Conservation (phyloP, 1,139 yeast genomes). For the Candida pseudoviswanathii region DNA sequence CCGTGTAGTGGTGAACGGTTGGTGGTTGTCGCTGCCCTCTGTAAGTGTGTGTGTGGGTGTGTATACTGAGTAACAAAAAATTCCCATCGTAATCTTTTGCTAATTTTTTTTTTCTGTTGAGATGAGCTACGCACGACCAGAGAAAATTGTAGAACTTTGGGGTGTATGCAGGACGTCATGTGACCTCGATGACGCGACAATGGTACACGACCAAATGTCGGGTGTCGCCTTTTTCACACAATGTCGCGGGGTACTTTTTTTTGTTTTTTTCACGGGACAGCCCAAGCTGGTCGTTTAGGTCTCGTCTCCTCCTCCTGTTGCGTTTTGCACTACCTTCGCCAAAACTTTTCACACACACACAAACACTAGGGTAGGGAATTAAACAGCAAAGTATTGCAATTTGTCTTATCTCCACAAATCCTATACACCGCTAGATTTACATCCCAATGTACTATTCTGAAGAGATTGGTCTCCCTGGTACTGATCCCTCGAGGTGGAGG, state of each 20-base stretch:
- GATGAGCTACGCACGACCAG: slow-evolving; percentile 2
- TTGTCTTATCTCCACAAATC: not conserved
- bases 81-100: not conserved
- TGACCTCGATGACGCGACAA: not conserved
- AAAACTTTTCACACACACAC: no score
- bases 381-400: not conserved
- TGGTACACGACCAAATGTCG: not conserved
- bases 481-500: slow-evolving; percentile 80
- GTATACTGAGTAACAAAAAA: not conserved
- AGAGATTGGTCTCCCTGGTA: slow-evolving; percentile 57
- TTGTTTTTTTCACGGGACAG: not conserved
- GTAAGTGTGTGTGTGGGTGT: not conserved
- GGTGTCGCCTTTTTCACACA: not conserved
- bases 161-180: not conserved
- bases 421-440: not conserved
- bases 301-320: no score
- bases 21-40: not conserved
- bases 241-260: not conserved
- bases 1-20: not conserved
- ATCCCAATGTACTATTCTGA: slow-evolving; percentile 57
- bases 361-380: no score
- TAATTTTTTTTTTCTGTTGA: not conserved
- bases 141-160: not conserved
- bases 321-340: no score
- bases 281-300: no score